Percentiles rank a stretch among this genome's conserved stretches.
Evolutionary conservation across 2,329 filamentous ascomycete species (phyloP).

Genomic region (Bipolaris gigantea): DNA sequence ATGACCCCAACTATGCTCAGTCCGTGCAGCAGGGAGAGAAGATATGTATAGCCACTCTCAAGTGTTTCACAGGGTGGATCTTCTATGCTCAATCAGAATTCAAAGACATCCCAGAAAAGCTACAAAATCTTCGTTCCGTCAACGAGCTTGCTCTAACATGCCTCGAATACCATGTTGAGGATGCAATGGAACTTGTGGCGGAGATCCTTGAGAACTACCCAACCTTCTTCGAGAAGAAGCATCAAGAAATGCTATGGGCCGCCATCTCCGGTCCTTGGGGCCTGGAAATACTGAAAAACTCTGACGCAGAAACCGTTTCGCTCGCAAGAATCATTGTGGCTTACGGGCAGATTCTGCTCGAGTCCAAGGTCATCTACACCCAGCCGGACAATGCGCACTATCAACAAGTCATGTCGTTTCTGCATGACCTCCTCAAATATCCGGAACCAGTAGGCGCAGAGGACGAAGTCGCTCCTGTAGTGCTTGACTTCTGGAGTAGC

Average conservation of each 20-base stretch:
- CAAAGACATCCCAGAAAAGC: constrained; percentile 58
- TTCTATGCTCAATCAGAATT: constrained; percentile 70
- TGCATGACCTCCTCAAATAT: constrained; percentile 67
- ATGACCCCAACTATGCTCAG: constrained; percentile 27
- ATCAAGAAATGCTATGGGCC: constrained; percentile 39
- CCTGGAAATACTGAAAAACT: constrained; percentile 40
- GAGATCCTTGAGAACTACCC: constrained; percentile 43
- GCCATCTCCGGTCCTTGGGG: constrained; percentile 41
- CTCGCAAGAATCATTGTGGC: constrained; percentile 43
- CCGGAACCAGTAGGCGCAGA: constrained; percentile 70
- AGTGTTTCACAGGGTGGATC: constrained; percentile 62
- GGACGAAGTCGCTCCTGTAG: constrained; percentile 72
- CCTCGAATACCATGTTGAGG: constrained; percentile 58
- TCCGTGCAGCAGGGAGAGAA: constrained; percentile 35
- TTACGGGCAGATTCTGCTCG: constrained; percentile 40
- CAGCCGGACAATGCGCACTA: constrained; percentile 44
- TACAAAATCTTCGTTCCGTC: constrained; percentile 62
- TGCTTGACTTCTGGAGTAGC: constrained; percentile 79
- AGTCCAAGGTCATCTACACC: constrained; percentile 51
- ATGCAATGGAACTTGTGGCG: constrained; percentile 43
- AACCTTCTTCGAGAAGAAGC: constrained; percentile 39
- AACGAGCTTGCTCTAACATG: constrained; percentile 63
- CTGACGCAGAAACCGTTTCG: constrained; percentile 40
- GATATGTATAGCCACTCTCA: constrained; percentile 38
- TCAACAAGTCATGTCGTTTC: constrained; percentile 47